phyloP scores from a whole-genome alignment of 2,329 filamentous ascomycete genomes.

The Arthrobotrys iridis region DNA sequence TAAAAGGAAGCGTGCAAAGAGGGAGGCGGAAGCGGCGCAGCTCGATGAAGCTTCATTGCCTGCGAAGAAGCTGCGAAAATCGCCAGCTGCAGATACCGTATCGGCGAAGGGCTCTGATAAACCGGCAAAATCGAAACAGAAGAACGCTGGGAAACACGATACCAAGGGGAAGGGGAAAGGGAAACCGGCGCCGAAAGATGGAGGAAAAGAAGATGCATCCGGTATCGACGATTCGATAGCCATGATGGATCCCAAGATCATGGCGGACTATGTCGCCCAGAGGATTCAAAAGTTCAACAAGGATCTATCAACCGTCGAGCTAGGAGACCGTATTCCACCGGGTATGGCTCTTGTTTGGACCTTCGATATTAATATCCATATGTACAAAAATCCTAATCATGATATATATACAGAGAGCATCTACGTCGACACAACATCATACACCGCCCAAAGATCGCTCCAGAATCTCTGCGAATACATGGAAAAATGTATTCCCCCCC shows the following conservation, averaged over 20 bases:
- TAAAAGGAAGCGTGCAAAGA: conserved; percentile 45
- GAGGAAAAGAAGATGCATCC: conserved; percentile 39
- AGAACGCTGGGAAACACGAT: conserved; percentile 54
- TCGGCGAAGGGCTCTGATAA: not conserved
- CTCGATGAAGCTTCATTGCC: not conserved
- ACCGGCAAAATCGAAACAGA: conserved; percentile 27
- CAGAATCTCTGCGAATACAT: conserved; percentile 82
- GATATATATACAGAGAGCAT: conserved; percentile 68
- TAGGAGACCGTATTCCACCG: conserved; percentile 82
- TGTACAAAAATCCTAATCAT: conserved; percentile 1
- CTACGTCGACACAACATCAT: conserved; percentile 82
- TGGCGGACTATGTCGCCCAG: conserved; percentile 87
- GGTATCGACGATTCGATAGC: conserved; percentile 79
- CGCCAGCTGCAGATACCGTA: conserved; percentile 8
- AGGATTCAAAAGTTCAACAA: conserved; percentile 79
- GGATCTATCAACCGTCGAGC: conserved; percentile 82
- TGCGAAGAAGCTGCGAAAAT: conserved; percentile 43
- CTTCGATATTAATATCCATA: not conserved
- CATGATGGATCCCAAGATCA: conserved; percentile 81
- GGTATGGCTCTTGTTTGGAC: conserved; percentile 65
- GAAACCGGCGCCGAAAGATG: conserved; percentile 35
- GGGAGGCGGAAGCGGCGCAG: conserved; percentile 20
- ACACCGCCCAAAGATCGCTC: conserved; percentile 72
- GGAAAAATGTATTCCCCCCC: conserved; percentile 65
- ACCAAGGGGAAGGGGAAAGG: conserved; percentile 33